Conservation (phyloP, 2,329 filamentous ascomycete species). For the Ophiognomonia clavigignenti-juglandacearum region DNA sequence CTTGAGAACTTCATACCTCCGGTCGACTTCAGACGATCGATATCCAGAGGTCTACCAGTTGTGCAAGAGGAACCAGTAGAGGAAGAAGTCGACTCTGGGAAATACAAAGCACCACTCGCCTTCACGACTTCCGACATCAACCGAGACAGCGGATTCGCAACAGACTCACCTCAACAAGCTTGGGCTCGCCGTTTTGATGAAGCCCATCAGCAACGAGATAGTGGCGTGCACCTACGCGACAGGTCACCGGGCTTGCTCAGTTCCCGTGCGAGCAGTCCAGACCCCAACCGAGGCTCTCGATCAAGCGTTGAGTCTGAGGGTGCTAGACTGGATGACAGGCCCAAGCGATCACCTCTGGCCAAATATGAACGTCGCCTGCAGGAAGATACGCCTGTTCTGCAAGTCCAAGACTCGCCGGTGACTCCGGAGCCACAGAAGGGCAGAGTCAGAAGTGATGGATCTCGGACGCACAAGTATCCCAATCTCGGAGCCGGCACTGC, state of each 20-base stretch:
- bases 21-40: conserved; percentile 37
- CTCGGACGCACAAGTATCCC: conserved; percentile 22
- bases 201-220: conserved; percentile 44
- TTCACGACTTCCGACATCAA: conserved; percentile 31
- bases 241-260: conserved; percentile 21
- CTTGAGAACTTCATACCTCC: conserved; percentile 19
- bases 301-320: conserved; percentile 13
- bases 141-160: conserved; percentile 45
- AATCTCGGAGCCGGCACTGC: conserved; percentile 21
- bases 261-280: conserved; percentile 14
- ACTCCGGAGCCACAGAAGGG: conserved; percentile 45
- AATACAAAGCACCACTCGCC: conserved; percentile 18
- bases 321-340: neutral
- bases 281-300: conserved; percentile 10
- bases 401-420: conserved; percentile 29
- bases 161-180: conserved; percentile 37
- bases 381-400: conserved; percentile 31
- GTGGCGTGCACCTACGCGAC: conserved; percentile 51
- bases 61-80: conserved; percentile 49
- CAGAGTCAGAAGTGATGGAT: conserved; percentile 20
- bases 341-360: conserved; percentile 4
- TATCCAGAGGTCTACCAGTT: conserved; percentile 41
- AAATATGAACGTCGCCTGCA: conserved; percentile 12
- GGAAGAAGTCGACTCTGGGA: conserved; percentile 32
- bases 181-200: conserved; percentile 29